These are phyloP conservation scores for Xylaria telfairii DNA, from an alignment of 495 filamentous ascomycete genomes.

Conservation along the genomic window DNA sequence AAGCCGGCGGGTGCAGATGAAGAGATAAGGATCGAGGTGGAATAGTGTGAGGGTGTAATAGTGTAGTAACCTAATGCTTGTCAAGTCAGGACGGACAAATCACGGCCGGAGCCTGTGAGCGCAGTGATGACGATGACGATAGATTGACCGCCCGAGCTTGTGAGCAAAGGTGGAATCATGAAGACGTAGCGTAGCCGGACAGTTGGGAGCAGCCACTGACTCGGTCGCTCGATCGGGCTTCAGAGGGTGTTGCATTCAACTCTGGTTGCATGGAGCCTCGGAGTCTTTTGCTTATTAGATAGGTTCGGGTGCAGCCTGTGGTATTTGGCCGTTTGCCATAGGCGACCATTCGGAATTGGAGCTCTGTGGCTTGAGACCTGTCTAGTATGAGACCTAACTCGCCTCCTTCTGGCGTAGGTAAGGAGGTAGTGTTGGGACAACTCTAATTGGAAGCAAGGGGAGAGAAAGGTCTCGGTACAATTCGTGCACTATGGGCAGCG, in stretches of 20 bases:
- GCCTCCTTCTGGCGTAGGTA: constrained; percentile 20
- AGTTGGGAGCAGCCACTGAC: constrained; percentile 17
- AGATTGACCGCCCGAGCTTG: constrained; percentile 12
- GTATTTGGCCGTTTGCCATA: constrained; percentile 26
- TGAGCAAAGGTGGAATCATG: constrained; percentile 23
- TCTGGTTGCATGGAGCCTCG: constrained; percentile 16
- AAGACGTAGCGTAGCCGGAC: constrained; percentile 23
- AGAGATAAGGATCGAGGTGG: background rate
- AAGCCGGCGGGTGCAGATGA: background rate
- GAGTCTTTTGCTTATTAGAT: constrained; percentile 8
- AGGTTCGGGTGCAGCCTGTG: background rate
- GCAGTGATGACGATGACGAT: constrained; percentile 4
- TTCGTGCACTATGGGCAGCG: background rate
- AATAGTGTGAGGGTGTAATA: background rate
- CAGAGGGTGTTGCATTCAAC: background rate
- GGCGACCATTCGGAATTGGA: constrained; percentile 10
- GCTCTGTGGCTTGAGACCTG: constrained; percentile 30
- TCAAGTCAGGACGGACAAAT: background rate
- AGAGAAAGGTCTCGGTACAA: background rate
- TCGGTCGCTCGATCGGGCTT: constrained; percentile 6
- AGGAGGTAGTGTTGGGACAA: constrained; percentile 2
- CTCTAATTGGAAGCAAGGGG: constrained; percentile 4
- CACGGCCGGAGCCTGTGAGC: background rate
- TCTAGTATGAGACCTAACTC: constrained; percentile 25
- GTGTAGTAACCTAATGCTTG: too few species aligned